Conservation (phyloP, 208 protist species). For the Crithidia bombi region DNA sequence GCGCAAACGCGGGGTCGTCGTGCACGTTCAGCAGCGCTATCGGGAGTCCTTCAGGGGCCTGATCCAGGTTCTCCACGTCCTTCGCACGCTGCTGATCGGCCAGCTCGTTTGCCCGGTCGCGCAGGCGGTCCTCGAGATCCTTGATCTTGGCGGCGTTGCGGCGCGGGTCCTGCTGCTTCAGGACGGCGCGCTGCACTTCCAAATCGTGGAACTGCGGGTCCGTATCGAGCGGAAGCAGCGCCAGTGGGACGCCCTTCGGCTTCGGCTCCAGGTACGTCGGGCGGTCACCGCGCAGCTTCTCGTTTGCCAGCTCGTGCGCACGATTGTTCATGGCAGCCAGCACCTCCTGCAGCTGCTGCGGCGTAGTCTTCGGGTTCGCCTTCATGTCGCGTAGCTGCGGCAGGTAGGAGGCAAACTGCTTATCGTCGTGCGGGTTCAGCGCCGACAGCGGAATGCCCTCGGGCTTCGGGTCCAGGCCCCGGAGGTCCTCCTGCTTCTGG, state of each 20-base stretch:
- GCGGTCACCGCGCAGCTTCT: constrained; percentile 57
- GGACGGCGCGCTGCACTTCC: constrained; percentile 64
- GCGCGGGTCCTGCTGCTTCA: constrained; percentile 63
- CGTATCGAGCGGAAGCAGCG: constrained; percentile 64
- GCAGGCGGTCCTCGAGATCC: constrained; percentile 65
- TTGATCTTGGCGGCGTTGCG: constrained; percentile 72
- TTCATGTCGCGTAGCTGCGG: constrained; percentile 58
- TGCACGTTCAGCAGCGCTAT: constrained; percentile 57
- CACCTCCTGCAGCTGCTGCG: constrained; percentile 42
- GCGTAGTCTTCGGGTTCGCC: constrained; percentile 41
- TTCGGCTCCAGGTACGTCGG: constrained; percentile 53
- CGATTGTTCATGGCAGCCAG: constrained; percentile 68
- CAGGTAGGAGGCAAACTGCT: constrained; percentile 49
- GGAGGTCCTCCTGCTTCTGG: constrained; percentile 73
- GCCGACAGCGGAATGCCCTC: constrained; percentile 61
- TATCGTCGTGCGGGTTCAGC: constrained; percentile 62
- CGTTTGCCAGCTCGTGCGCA: constrained; percentile 63
- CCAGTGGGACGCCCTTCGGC: constrained; percentile 66
- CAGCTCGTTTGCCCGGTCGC: constrained; percentile 65
- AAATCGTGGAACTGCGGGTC: constrained; percentile 63
- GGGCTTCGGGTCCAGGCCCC: constrained; percentile 56
- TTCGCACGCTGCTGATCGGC: constrained; percentile 61
- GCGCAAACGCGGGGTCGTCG: constrained; percentile 56
- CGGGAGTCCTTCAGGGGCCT: constrained; percentile 65
- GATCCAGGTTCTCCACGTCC: constrained; percentile 64